Base-by-base conservation (phyloP, 306 rosid genomes). In the Cajanus cajan region DNA sequence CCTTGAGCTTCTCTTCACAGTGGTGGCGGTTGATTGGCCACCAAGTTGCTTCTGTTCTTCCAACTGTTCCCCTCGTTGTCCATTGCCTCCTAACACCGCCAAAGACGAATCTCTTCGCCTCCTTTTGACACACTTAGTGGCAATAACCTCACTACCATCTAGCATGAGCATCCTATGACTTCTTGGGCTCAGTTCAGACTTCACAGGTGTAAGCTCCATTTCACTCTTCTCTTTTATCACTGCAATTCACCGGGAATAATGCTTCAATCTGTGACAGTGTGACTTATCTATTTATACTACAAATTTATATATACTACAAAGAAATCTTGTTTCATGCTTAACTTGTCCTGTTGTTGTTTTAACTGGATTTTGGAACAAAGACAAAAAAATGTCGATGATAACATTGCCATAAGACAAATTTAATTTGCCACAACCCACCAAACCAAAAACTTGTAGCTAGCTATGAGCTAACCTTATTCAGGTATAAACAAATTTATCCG, bases 1-100 rank as follows among this genome's bases (percentile, higher is more conserved):
- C 71, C 82, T 92, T 8, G 97, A 94, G 40, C 97, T 94, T 82
- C 97, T 90, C 86, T 92, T 92, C 34, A 78, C 90, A 14, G 93
- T 87, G 57, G 80, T 79, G 61, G 91, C 79, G 33, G 85, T 36
- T 24, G 85, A 43, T 72, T 77, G 96, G 79, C 84, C 83, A 39
- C 78, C 62, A 24, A 48, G 16, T 67, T 58, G 81, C 48, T 80
- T 69, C 81, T 50, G 76, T 19, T 41, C 83, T 62, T 72, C 81
- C 18, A 75, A 36, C 71, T 43, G 63, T 41, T 73, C 83, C 44
- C 67, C 80, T 16, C 73, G 80, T 16, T 85, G 87, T 55, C 45
- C 88, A 59, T 14, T 84, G 39, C 72, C 73, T 40, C 68, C 80
- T 51, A 82, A 11, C 51, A 71, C 25, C 2, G 55, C 71, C 24